Evolutionary conservation across 495 filamentous ascomycete genomes (phyloP).

Genomic region (Penicillium malachiteum): DNA sequence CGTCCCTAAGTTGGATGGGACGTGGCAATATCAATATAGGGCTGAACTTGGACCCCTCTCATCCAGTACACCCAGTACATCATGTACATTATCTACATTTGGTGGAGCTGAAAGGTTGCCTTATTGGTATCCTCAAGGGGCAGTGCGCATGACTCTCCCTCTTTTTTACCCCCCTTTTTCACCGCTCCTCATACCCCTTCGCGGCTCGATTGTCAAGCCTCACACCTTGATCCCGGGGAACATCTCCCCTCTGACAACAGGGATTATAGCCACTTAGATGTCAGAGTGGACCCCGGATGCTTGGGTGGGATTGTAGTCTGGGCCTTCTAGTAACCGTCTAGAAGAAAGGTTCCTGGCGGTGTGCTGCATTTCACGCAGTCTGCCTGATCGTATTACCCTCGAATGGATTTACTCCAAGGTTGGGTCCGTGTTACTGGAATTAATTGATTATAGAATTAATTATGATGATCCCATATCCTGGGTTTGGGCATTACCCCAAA

Average conservation of each 20-base stretch:
- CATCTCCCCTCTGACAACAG: slow-evolving; percentile 7
- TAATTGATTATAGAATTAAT: not conserved
- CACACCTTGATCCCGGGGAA: slow-evolving; percentile 19
- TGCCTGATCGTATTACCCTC: not conserved
- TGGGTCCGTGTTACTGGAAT: not conserved
- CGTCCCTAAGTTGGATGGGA: too few species aligned
- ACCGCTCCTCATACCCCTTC: slow-evolving; percentile 24
- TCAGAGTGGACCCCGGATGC: slow-evolving; percentile 21
- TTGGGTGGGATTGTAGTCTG: slow-evolving; percentile 20
- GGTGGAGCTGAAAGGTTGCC: slow-evolving; percentile 1
- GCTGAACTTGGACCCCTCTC: not conserved
- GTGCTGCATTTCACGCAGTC: slow-evolving; percentile 17
- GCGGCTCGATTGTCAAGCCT: slow-evolving; percentile 24
- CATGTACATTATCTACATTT: too few species aligned
- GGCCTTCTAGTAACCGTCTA: slow-evolving; percentile 34
- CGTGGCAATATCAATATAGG: not conserved
- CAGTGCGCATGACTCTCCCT: not conserved
- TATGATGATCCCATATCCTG: not conserved
- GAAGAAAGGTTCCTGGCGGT: slow-evolving; percentile 36
- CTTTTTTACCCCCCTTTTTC: slow-evolving; percentile 5
- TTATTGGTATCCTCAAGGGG: not conserved
- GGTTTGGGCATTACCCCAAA: not conserved
- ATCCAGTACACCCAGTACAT: too few species aligned
- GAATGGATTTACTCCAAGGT: not conserved
- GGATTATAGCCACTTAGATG: slow-evolving; percentile 20